Evolutionary conservation across 805 yeast genomes (phyloP), one percentile per base, ranked within the genome.

Genomic region (Yamadazyma insecticola): DNA sequence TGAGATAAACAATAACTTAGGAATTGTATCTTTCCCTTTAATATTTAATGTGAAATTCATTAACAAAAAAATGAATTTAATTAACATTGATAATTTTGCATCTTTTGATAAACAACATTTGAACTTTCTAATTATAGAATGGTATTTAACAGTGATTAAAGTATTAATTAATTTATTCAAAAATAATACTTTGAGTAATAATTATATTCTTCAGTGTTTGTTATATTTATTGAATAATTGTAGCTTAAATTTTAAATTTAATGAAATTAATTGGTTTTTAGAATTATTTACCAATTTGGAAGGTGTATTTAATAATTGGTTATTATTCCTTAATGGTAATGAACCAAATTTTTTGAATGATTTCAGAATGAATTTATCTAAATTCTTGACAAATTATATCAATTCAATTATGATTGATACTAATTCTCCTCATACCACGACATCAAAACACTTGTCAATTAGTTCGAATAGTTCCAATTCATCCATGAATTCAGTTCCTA

Each of bases 1-100:
- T 16, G 45, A 41, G 16, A 44, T 74, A 26, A 72, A 72, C 45
- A 71, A 73, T 44, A 74, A 73, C 38, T 50, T 76, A 31, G 78
- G 78, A 1, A 59, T 74, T 16, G 57, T 74, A 10, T 51, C 72
- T 7, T 60, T 71, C 36, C 81, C 81, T 0, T 41, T 74, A 20
- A 45, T 74, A 6, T 63, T 72, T 45, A 54, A 43, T 37, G 52
- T 38, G 36, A 58, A 23, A 26, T 66, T 63, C 32, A 44, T 57
- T n/a, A 46, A 47, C 17, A 40, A 50, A 10, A 44, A 45, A 15
- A 36, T 48, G 7, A 29, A 38, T 2, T 31, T 48, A 8, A 12
- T 44, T n/a, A 30, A 41, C 6, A 14, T 24, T 13, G 39, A 55
- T 11, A 48, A 50, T 16, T 51, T 54, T 24, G 43, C 60, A 15